Conservation (phyloP, 2,329 filamentous ascomycete genomes). For the Diplodia mutila region DNA sequence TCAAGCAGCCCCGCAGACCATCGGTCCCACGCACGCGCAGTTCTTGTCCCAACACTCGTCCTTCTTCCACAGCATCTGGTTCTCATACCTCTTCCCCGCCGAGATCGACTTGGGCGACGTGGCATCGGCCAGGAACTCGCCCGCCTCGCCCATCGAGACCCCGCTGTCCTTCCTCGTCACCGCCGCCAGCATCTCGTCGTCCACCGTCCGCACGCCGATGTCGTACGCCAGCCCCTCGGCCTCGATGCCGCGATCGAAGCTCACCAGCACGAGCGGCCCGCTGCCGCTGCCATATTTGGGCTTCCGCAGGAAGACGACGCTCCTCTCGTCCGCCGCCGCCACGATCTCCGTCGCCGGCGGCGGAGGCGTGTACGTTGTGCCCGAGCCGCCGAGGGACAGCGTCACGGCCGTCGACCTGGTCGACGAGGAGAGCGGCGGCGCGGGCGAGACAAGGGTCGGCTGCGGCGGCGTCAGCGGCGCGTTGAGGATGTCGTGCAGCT, state of each 20-base stretch:
- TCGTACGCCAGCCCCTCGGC: conserved; percentile 10
- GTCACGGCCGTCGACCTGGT: conserved; percentile 1
- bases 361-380: background rate
- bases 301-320: conserved; percentile 41
- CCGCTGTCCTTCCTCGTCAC: conserved; percentile 18
- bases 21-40: conserved; percentile 3
- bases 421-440: too few relatives aligned
- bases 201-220: conserved; percentile 32
- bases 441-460: background rate
- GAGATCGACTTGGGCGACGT: background rate
- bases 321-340: conserved; percentile 38
- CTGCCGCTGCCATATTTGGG: conserved; percentile 33
- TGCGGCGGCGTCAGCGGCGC: conserved; percentile 29
- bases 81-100: background rate
- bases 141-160: background rate
- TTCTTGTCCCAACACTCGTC: background rate
- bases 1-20: background rate
- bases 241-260: conserved; percentile 32
- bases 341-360: conserved; percentile 31
- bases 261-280: conserved; percentile 39
- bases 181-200: conserved; percentile 36
- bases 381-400: background rate
- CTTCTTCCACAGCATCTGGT: conserved; percentile 5
- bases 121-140: background rate
- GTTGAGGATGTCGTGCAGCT: conserved; percentile 41